Evolutionary conservation across 148 eudicot genomes (phyloP).

Genomic region (Dianthus caryophyllus): DNA sequence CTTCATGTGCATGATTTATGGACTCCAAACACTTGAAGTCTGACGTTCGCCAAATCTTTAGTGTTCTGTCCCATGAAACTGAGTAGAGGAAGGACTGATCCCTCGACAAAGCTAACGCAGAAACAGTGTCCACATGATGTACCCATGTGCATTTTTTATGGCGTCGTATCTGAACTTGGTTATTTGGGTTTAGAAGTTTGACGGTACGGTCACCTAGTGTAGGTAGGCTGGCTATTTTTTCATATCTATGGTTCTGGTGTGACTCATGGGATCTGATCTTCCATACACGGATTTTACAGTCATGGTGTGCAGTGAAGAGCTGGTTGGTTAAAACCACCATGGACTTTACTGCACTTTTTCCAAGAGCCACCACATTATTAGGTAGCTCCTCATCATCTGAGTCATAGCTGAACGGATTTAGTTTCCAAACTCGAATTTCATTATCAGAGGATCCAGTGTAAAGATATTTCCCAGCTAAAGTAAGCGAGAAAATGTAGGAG

Average conservation of each 20-base stretch:
- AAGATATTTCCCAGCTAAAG: conserved; percentile 53
- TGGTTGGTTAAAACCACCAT: conserved; percentile 51
- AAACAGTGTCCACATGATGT: conserved; percentile 76
- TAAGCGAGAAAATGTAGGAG: conserved; percentile 67
- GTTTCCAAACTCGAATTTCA: conserved; percentile 56
- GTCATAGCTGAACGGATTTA: conserved; percentile 31
- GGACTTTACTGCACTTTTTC: conserved; percentile 79
- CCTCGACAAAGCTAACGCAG: conserved; percentile 52
- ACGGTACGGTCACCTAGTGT: conserved; percentile 68
- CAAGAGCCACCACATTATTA: conserved; percentile 35
- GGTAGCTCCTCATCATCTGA: conserved; percentile 22
- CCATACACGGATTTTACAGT: conserved; percentile 92
- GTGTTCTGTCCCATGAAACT: conserved; percentile 82
- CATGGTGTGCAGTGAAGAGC: conserved; percentile 89
- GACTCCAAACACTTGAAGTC: conserved; percentile 87
- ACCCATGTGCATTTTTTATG: conserved; percentile 81
- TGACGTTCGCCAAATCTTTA: conserved; percentile 60
- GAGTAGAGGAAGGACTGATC: conserved; percentile 72
- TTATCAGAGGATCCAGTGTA: conserved; percentile 64
- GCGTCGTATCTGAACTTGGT: conserved; percentile 53
- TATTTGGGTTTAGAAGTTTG: conserved; percentile 55
- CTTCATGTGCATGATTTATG: conserved; percentile 66
- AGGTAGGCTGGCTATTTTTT: conserved; percentile 70
- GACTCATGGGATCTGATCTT: conserved; percentile 40
- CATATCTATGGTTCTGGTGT: conserved; percentile 25